Conservation (phyloP, 805 yeast genomes). For the Teunomyces aglyptinius region DNA sequence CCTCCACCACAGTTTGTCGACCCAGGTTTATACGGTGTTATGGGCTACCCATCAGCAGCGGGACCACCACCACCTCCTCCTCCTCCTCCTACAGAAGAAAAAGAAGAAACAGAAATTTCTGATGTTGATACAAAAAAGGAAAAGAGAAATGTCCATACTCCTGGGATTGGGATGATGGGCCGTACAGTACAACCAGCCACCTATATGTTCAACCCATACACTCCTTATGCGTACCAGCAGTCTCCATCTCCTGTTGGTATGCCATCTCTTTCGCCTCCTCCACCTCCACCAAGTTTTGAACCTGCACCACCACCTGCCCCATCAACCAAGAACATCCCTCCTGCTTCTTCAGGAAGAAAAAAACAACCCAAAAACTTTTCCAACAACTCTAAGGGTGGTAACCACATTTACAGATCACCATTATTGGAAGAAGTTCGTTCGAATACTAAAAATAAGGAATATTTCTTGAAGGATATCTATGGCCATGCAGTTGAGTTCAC, state of each 20-base stretch:
- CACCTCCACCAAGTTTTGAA: slow-evolving; percentile 1
- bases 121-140: slow-evolving; percentile 6
- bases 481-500: slow-evolving; percentile 91
- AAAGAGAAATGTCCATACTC: slow-evolving; percentile 9
- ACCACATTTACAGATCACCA: slow-evolving; percentile 70
- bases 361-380: neutral
- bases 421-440: slow-evolving; percentile 81
- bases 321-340: slow-evolving; percentile 3
- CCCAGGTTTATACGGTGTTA: slow-evolving; percentile 33
- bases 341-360: slow-evolving; percentile 7
- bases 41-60: slow-evolving; percentile 18
- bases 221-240: slow-evolving; percentile 43
- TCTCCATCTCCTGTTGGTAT: slow-evolving; percentile 18
- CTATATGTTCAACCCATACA: slow-evolving; percentile 51
- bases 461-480: slow-evolving; percentile 67
- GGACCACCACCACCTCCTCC: slow-evolving; percentile 4
- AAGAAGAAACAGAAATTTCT: slow-evolving; percentile 2
- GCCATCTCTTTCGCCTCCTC: slow-evolving; percentile 7
- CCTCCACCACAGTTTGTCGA: slow-evolving; percentile 40
- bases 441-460: slow-evolving; percentile 55
- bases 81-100: slow-evolving; percentile 6
- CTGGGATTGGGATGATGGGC: slow-evolving; percentile 39
- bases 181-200: slow-evolving; percentile 29
- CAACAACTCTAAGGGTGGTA: slow-evolving; percentile 18
- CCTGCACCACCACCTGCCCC: slow-evolving; percentile 16